Conservation (phyloP, 192 early-diverging fungal genomes). For the Chytriomyces sp. region DNA sequence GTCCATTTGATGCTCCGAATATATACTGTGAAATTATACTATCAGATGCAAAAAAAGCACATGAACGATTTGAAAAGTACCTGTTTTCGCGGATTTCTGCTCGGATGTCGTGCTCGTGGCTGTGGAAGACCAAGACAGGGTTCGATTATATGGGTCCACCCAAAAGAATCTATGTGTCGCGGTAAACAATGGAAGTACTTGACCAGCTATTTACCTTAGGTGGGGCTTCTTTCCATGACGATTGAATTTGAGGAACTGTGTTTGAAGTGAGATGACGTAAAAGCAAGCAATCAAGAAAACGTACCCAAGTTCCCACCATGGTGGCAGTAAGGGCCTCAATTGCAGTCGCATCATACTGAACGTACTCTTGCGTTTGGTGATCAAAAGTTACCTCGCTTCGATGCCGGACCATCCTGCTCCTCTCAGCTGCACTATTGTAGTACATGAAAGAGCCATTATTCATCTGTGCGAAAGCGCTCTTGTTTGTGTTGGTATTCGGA, state of each 20-base stretch:
- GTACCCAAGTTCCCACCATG: constrained; percentile 51
- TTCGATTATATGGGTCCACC: constrained; percentile 51
- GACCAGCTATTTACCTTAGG: constrained; percentile 28
- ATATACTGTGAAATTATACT: constrained; percentile 4
- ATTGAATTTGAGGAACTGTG: constrained; percentile 51
- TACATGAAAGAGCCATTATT: background rate
- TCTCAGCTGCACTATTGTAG: background rate
- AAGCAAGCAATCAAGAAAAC: background rate
- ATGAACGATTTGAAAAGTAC: too few species aligned
- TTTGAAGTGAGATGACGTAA: background rate
- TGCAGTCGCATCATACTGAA: constrained; percentile 18
- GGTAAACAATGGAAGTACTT: background rate
- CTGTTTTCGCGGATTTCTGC: constrained; percentile 36
- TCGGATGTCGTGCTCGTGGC: constrained; percentile 37
- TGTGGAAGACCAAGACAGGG: constrained; percentile 44
- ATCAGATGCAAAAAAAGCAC: too few species aligned
- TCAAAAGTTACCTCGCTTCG: constrained; percentile 15
- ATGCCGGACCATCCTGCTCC: constrained; percentile 1
- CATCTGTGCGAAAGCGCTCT: background rate
- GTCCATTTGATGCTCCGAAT: background rate
- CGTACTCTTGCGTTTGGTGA: constrained; percentile 26
- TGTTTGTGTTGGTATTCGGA: background rate
- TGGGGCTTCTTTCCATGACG: constrained; percentile 46
- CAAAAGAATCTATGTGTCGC: constrained; percentile 43
- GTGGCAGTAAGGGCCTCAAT: constrained; percentile 43